Evolutionary conservation across 1,284 basidiomycete species (phyloP).

Genomic region (Irpex lacteus): DNA sequence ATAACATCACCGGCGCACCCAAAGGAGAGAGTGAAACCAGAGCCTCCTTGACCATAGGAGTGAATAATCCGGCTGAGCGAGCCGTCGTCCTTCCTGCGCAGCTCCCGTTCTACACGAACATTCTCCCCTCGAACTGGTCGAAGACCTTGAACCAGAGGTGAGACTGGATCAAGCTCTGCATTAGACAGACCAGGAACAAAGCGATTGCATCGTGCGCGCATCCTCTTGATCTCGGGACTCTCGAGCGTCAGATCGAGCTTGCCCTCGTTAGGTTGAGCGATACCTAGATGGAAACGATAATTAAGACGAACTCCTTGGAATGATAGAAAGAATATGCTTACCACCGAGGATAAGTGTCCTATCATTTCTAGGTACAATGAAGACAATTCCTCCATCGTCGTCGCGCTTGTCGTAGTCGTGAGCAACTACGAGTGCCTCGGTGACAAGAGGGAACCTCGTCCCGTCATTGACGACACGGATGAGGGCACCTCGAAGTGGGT

Average conservation of each 20-base stretch:
- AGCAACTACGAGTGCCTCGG: slow-evolving; percentile 29
- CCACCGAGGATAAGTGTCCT: slow-evolving; percentile 17
- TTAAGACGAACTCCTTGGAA: background rate
- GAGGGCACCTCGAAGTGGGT: slow-evolving; percentile 37
- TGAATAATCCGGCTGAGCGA: slow-evolving; percentile 31
- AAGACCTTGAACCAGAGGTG: slow-evolving; percentile 32
- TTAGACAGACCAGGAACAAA: slow-evolving; percentile 32
- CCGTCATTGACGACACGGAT: slow-evolving; percentile 38
- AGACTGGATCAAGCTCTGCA: slow-evolving; percentile 29
- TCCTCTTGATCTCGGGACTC: slow-evolving; percentile 32
- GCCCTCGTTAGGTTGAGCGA: slow-evolving; percentile 22
- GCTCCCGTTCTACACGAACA: slow-evolving; percentile 35
- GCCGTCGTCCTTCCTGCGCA: slow-evolving; percentile 17
- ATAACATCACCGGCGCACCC: slow-evolving; percentile 21
- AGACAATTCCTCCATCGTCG: slow-evolving; percentile 20
- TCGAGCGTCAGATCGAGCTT: slow-evolving; percentile 32
- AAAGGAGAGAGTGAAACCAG: slow-evolving; percentile 25
- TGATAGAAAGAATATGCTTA: slow-evolving; percentile 3
- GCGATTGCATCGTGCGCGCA: slow-evolving; percentile 31
- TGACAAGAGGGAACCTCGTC: slow-evolving; percentile 32
- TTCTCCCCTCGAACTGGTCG: slow-evolving; percentile 31
- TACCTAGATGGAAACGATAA: slow-evolving; percentile 8
- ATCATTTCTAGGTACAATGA: slow-evolving; percentile 20
- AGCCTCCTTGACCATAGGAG: slow-evolving; percentile 34
- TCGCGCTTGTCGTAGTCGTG: slow-evolving; percentile 19